Base-by-base conservation (phyloP, 2,329 filamentous ascomycete genomes). In the Graphilbum fragrans region DNA sequence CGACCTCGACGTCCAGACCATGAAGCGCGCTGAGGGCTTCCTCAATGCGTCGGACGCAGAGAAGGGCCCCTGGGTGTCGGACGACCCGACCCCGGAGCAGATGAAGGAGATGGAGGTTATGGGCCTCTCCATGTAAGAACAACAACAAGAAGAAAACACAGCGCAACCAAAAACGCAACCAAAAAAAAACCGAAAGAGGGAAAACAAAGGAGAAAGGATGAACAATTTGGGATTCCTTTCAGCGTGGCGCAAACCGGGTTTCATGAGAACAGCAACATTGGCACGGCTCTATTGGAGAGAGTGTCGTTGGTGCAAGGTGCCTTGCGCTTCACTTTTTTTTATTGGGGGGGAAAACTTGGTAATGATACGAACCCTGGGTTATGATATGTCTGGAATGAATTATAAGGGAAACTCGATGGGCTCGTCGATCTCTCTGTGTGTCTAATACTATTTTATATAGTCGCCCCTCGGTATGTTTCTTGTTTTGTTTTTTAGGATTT, bases 1-100 rank as follows among this genome's bases (percentile, higher is more conserved):
- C 7, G 92, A 96, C 56, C 70, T 98, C 35, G 92, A 96, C 55
- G 77, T 95, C 39, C 82, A 92, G 65, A 95, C 88, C 2, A 61
- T 96, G 57, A 82, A 83, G 59, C 77, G 90, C 25, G 86, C 88
- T n/a, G 77, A 93, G 50, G 90, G 82, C 22, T 80, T 96, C 55
- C 79, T 80, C 51, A 71, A 70, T 46, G 82, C 87, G 5, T 90
- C 82, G 0, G 78, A 83, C 1, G 86, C 90, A 51, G 88, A 95
- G 69, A 88, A 86, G 60, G 90, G 88, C 1, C 73, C 79, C 8
- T 94, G 86, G 85, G 62, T 87, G 43, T 77, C 78, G 0, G 80
- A 87, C 47, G 82, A 86, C 55, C 74, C 80, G 4, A 76, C 70
- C 2, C 67, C 72, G 42, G 72, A 75, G 44, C 70, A 81, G 54